A percentile compares a stretch with the other conserved stretches of the same genome.
Conservation (phyloP, 805 yeast genomes). For the Candida incommunis region DNA sequence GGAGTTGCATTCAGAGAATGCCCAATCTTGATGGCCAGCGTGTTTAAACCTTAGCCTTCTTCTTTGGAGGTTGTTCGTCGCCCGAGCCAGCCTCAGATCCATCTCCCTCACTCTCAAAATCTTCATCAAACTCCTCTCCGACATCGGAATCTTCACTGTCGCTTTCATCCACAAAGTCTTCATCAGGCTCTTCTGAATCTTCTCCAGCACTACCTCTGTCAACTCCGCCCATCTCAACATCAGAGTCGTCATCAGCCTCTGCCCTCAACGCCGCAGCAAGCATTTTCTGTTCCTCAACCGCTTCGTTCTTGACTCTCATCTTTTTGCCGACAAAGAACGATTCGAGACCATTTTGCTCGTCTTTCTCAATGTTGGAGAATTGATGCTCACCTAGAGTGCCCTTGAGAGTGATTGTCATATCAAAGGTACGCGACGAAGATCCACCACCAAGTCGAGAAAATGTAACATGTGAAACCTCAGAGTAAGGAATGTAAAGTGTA, state of each 20-base stretch:
- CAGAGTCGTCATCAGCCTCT: slow-evolving; percentile 38
- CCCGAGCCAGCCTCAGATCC: slow-evolving; percentile 11
- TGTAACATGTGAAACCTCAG: slow-evolving; percentile 62
- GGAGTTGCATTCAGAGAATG: too few relatives aligned
- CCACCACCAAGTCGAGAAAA: slow-evolving; percentile 81
- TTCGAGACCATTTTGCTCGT: slow-evolving; percentile 74
- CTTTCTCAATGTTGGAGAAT: slow-evolving; percentile 80
- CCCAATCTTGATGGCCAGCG: too few relatives aligned
- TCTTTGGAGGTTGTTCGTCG: slow-evolving; percentile 10
- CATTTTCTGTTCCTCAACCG: slow-evolving; percentile 72
- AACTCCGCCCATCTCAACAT: slow-evolving; percentile 28
- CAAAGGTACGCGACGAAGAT: slow-evolving; percentile 78
- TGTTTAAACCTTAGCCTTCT: slow-evolving; percentile 13
- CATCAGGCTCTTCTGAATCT: slow-evolving; percentile 54
- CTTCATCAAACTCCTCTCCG: slow-evolving; percentile 76
- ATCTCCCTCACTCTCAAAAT: slow-evolving; percentile 26
- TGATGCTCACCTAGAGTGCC: slow-evolving; percentile 56
- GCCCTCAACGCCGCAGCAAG: slow-evolving; percentile 62
- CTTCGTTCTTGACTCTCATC: slow-evolving; percentile 73
- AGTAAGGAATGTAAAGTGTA: slow-evolving; percentile 76
- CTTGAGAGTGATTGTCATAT: slow-evolving; percentile 63
- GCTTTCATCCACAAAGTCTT: slow-evolving; percentile 57
- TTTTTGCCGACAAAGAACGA: slow-evolving; percentile 64
- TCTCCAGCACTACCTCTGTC: slow-evolving; percentile 69
- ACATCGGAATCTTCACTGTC: slow-evolving; percentile 41